Evolutionary conservation across 2,329 filamentous ascomycete species (phyloP), one percentile per base, ranked within the genome.

Genomic region (Phoma sp.): DNA sequence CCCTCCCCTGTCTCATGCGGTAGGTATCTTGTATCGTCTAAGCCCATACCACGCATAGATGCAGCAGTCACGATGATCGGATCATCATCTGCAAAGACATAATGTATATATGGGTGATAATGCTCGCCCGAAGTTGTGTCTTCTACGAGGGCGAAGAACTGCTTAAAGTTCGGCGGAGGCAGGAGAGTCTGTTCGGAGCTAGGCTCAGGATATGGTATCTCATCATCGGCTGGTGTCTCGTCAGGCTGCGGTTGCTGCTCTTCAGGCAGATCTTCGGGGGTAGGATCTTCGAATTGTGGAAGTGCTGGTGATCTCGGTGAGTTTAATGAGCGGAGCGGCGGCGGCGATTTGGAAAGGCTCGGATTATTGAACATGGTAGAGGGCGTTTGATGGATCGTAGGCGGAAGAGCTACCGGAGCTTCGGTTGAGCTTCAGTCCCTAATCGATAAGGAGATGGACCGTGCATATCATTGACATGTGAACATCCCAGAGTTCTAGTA

Each of bases 11-110:
- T 51, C 25, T 59, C 60, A 17, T 68, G 54, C 53, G 74, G 60
- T 57, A 72, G 57, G 66, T 68, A 65, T 53, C 74, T 80, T 76
- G 52, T 77, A 26, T 75, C 73, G 48, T 75, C 71, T 29, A 78
- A 47, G 71, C 84, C 75, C 74, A 87, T 72, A 17, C 81, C 80
- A 28, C 81, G 79, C 54, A 87, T 74, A 5, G 83, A 82, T 2
- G 89, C 87, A 30, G 86, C 82, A 1, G 89, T 89, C 30, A 96
- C 80, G 37, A 90, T 79, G 39, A 93, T 89, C 2, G 87, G 84
- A 69, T 97, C 92, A 75, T 98, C 95, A 74, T 98, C 93, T 64
- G 86, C 85, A 78, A 99, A 98, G 68, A 98, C 84, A 78, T 98
- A 98, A 77, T 93, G 92, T 1, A 96, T 87, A 47, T 85, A 87